Conservation (phyloP, 208 protist genomes). For the Leishmania braziliensis region DNA sequence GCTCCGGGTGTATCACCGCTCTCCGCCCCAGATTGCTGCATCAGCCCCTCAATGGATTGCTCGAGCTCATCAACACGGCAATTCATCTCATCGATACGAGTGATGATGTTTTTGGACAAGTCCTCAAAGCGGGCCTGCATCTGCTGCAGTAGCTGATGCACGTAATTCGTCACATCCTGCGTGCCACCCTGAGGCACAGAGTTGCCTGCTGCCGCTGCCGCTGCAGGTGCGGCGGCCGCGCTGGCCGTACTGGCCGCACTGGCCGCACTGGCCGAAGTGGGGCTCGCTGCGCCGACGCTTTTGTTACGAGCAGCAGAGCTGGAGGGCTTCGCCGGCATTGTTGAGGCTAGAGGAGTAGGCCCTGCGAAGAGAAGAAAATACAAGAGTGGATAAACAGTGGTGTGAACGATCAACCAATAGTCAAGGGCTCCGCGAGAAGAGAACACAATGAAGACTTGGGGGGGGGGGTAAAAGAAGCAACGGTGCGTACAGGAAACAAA, state of each 20-base stretch:
- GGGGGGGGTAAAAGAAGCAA: not conserved
- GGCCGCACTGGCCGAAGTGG: slow-evolving; percentile 5
- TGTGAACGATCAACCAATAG: not conserved
- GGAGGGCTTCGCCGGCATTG: slow-evolving; percentile 36
- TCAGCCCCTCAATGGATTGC: slow-evolving; percentile 93
- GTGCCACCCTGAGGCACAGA: slow-evolving; percentile 47
- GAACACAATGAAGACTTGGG: not conserved
- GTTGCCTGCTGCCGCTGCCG: not conserved
- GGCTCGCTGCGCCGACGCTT: not conserved
- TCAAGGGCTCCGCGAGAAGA: not conserved
- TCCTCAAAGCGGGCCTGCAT: slow-evolving; percentile 96
- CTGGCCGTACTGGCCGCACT: slow-evolving; percentile 4
- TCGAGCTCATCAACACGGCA: slow-evolving; percentile 94
- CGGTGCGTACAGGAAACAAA: not conserved
- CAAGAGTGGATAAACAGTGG: not conserved
- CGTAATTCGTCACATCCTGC: slow-evolving; percentile 92
- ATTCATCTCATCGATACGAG: slow-evolving; percentile 95
- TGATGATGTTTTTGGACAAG: slow-evolving; percentile 94
- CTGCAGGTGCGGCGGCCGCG: slow-evolving; percentile 4
- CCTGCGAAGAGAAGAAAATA: slow-evolving; percentile 19
- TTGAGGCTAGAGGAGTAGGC: not conserved
- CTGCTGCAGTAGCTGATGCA: slow-evolving; percentile 94
- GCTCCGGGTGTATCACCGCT: slow-evolving; percentile 54
- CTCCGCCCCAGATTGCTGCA: slow-evolving; percentile 93
- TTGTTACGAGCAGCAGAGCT: not conserved